phyloP scores from a whole-genome alignment of 2,329 filamentous ascomycete genomes.

The Colletotrichum sp. region DNA sequence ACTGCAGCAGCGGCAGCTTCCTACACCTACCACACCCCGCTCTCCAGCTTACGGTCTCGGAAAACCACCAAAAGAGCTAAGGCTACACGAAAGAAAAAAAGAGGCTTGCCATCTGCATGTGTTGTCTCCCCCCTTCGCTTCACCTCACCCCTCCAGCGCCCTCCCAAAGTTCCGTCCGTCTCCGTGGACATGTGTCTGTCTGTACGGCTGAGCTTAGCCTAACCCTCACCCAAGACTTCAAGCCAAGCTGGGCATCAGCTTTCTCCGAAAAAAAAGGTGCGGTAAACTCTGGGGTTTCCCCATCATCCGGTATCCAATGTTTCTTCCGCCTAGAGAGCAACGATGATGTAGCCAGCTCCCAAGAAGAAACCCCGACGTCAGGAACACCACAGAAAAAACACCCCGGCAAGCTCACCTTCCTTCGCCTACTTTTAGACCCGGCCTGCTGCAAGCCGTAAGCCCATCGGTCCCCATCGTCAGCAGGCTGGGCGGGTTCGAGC shows the following conservation, averaged over 20 bases:
- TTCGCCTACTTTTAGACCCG: conserved; percentile 3
- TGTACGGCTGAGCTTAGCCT: conserved; percentile 7
- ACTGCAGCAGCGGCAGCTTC: background rate
- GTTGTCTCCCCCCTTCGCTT: background rate
- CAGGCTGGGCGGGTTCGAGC: background rate
- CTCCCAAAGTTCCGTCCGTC: background rate
- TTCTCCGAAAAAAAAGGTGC: background rate
- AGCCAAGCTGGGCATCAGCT: background rate
- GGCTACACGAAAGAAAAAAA: background rate
- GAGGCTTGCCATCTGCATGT: background rate
- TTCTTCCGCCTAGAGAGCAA: background rate
- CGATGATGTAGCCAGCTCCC: background rate
- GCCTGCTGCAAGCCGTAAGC: conserved; percentile 17
- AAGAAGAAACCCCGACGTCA: background rate
- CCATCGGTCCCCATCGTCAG: background rate
- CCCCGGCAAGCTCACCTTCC: background rate
- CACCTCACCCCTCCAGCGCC: background rate
- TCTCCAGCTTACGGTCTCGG: conserved; percentile 10
- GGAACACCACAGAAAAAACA: background rate
- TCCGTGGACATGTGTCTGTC: background rate
- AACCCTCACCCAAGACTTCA: background rate
- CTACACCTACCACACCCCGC: background rate
- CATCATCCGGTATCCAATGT: background rate
- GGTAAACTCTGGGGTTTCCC: background rate
- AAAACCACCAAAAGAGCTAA: background rate